Base-by-base conservation (phyloP, 306 rosid species). In the Pyrus betulifolia region DNA sequence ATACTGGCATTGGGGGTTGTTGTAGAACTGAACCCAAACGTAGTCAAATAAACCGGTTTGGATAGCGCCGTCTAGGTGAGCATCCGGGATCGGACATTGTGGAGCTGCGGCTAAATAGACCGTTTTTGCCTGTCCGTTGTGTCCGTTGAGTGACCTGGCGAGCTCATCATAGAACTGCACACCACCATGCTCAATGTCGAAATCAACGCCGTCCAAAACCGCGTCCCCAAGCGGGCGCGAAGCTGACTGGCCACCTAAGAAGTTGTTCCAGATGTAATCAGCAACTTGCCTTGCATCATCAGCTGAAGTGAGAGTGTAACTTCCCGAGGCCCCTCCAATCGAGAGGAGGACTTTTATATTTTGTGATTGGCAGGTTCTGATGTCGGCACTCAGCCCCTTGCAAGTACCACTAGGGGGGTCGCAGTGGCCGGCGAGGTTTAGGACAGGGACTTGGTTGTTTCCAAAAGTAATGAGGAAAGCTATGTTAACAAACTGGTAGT, bases 11-110 rank as follows among this genome's bases (percentile, higher is more conserved):
- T 3, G 66, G 35, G 80, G 49, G 62, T 90, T 90, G 82, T 90
- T 90, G 75, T 88, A 90, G 83, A 90, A 90, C 76, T 90, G 96
- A 27, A 90, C 91, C 93, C 93, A 90, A 11, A 90, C 91, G 18
- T 63, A 80, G 59, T 88, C 91, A 65, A 90, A 88, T 15, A 88
- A 18, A 0, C 96, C 91, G 0, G 96, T 88, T 42, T 76, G 57
- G 9, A 90, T 80, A 1, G 96, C 91, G 0, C 69, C 0, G 14
- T 78, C 84, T 11, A 88, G 70, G 68, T 80, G 80, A 1, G 76
- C 78, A 40, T 91, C 91, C 0, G 90, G 91, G 83, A 57, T 77
- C 2, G 83, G 83, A 21, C 96, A 88, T n/a, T 91, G 93, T 0
- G 93, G 96, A 0, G 96, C 93, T 5, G 93, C 96, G 0, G 88